Base-by-base conservation (phyloP, 2,329 filamentous ascomycete genomes). In the Sphaceloma murrayae region DNA sequence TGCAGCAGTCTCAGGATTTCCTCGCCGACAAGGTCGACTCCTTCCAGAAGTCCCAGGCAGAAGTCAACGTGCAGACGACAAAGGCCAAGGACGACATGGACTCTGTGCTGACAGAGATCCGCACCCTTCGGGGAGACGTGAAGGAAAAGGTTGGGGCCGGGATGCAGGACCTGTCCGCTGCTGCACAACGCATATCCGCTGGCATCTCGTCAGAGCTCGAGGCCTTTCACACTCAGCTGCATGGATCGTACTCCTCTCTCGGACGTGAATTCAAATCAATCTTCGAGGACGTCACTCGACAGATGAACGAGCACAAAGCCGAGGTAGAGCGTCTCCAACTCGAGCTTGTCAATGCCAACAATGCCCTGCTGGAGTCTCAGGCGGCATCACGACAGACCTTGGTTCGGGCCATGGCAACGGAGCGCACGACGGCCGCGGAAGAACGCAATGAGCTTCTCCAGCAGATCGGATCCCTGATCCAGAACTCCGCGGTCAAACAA, bases 101-200 rank as follows among this genome's bases (percentile, higher is more conserved):
- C 54, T 70, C 76, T n/a, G 81, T 94, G 1, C 71, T 98, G 7
- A 85, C 91, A 55, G 89, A 94, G 59, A 94, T 96, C 60, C 88
- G 88, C 59, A 78, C 76, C n/a, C 72, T 96, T 17, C 78, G 89
- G 16, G 84, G 94, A 59, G 80, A 85, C 43, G 85, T 96, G 42
- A 95, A 95, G 67, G 70, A 75, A 38, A 82, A 82, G 49, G 85
- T 96, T 36, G 85, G 85, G 2, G 80, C 87, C 56, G 89, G 88
- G 6, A 69, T 96, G 32, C 80, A 85, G 55, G 80, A 85, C 18
- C 77, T 96, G 16, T 87, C 87, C 2, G 74, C 74, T 8, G 86
- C 88, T 7, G 87, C 89, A 1, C 85, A 89, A 63, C 80, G 82
- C 45, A 95, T 96, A 50, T 86, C 87, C 0, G 83, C 81, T 9